Percentiles rank a stretch among this genome's conserved stretches.
phyloP scores from a whole-genome alignment of 805 yeast genomes.

The Nakazawaea sp. region DNA sequence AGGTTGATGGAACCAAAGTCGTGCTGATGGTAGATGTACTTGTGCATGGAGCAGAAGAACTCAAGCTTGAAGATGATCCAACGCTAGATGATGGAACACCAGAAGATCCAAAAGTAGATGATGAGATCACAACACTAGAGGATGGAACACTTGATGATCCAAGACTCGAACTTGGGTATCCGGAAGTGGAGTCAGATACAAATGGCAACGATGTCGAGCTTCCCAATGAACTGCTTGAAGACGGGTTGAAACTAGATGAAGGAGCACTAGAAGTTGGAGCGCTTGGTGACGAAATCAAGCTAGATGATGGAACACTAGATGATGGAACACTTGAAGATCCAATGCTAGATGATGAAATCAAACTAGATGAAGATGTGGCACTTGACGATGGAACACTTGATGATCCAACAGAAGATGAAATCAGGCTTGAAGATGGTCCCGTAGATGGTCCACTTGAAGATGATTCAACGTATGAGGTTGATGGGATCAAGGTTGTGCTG shows the following conservation, averaged over 20 bases:
- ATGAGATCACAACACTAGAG: neutral
- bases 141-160: neutral
- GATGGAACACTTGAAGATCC: neutral
- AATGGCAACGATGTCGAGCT: neutral
- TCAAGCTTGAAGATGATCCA: slow-evolving; percentile 3
- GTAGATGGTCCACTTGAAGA: neutral
- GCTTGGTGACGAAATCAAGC: neutral
- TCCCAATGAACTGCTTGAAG: neutral
- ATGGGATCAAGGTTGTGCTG: slow-evolving; percentile 1
- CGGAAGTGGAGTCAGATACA: neutral
- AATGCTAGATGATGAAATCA: neutral
- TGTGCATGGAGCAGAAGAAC: slow-evolving; percentile 10
- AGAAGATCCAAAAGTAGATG: neutral
- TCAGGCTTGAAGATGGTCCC: neutral
- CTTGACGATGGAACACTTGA: neutral
- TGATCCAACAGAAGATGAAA: neutral
- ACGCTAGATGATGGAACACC: slow-evolving; percentile 5
- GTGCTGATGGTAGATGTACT: slow-evolving; percentile 1
- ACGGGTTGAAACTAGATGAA: neutral
- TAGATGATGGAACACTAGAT: too few relatives aligned
- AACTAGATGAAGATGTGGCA: too few relatives aligned
- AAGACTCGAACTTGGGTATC: neutral
- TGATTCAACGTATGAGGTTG: neutral
- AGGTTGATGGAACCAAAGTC: slow-evolving; percentile 1
- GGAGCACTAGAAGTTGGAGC: neutral